Conservation (phyloP, 2,329 filamentous ascomycete species). For the Bimuria novae-zelandiae region DNA sequence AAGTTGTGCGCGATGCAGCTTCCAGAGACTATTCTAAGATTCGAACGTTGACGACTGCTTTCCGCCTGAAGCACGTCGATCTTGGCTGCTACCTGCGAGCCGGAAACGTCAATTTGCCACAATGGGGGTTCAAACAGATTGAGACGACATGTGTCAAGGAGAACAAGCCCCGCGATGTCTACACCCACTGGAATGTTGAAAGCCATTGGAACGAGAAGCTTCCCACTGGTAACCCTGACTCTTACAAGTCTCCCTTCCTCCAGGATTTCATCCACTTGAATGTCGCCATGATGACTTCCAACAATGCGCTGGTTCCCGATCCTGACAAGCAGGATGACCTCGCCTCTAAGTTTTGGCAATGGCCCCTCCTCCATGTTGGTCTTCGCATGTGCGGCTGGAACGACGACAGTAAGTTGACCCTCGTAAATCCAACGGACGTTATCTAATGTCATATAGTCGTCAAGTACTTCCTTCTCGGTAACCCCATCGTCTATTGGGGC, state of each 20-base stretch:
- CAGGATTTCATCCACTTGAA: slow-evolving; percentile 98
- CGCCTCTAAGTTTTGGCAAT: slow-evolving; percentile 97
- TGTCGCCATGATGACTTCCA: slow-evolving; percentile 99
- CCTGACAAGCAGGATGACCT: slow-evolving; percentile 99
- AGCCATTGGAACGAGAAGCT: slow-evolving; percentile 92
- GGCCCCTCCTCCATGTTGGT: slow-evolving; percentile 93
- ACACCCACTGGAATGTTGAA: slow-evolving; percentile 99
- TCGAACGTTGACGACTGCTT: slow-evolving; percentile 89
- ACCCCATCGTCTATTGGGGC: slow-evolving; percentile 95
- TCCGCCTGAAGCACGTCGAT: slow-evolving; percentile 80
- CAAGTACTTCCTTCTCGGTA: slow-evolving; percentile 98
- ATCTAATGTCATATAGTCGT: slow-evolving; percentile 56
- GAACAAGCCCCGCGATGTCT: slow-evolving; percentile 89
- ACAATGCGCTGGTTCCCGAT: slow-evolving; percentile 96
- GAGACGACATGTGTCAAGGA: slow-evolving; percentile 94
- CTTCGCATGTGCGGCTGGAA: slow-evolving; percentile 99
- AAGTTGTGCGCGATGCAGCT: slow-evolving; percentile 87
- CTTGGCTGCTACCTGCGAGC: slow-evolving; percentile 93
- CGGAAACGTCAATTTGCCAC: slow-evolving; percentile 92
- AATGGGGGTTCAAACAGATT: slow-evolving; percentile 99
- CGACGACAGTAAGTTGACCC: slow-evolving; percentile 64
- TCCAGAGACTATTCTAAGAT: slow-evolving; percentile 83
- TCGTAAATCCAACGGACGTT: background rate
- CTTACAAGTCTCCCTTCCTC: slow-evolving; percentile 95
- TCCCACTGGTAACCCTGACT: slow-evolving; percentile 82